phyloP scores from a whole-genome alignment of 1,284 basidiomycete genomes.

The Malassezia psittaci region DNA sequence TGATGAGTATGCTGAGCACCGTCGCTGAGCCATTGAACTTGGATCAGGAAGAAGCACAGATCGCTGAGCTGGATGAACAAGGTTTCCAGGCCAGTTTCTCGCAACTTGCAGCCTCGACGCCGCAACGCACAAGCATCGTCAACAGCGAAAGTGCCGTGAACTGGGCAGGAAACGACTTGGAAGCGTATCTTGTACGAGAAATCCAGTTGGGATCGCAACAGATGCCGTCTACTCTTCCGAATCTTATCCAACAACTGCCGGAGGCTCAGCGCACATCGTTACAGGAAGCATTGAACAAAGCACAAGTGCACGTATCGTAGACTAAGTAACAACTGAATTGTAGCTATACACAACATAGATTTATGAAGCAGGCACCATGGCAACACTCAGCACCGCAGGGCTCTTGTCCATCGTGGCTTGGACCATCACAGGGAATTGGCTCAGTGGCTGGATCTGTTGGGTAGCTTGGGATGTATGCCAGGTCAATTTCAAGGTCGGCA shows the following conservation, averaged over 20 bases:
- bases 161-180: conserved; percentile 48
- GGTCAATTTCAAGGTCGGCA: conserved; percentile 72
- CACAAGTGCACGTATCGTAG: conserved; percentile 3
- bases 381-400: conserved; percentile 41
- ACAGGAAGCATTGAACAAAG: conserved; percentile 7
- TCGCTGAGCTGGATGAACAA: conserved; percentile 76
- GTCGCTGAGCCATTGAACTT: conserved; percentile 55
- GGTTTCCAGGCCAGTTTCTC: conserved; percentile 92
- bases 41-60: conserved; percentile 55
- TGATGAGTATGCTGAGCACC: conserved; percentile 59
- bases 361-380: too few relatives aligned
- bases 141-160: conserved; percentile 17
- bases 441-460: conserved; percentile 34
- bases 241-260: conserved; percentile 5
- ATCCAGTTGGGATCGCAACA: neutral
- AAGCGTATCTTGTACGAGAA: conserved; percentile 42
- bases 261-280: neutral
- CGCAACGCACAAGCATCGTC: conserved; percentile 30
- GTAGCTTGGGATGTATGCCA: conserved; percentile 45
- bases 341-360: too few relatives aligned
- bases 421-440: conserved; percentile 34
- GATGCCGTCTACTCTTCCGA: neutral
- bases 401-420: conserved; percentile 38
- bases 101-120: conserved; percentile 64
- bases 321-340: too few relatives aligned